Percentiles rank a stretch among this genome's conserved stretches.
Conservation (phyloP, 1,139 yeast genomes). For the Debaryomycetaceae sp. region DNA sequence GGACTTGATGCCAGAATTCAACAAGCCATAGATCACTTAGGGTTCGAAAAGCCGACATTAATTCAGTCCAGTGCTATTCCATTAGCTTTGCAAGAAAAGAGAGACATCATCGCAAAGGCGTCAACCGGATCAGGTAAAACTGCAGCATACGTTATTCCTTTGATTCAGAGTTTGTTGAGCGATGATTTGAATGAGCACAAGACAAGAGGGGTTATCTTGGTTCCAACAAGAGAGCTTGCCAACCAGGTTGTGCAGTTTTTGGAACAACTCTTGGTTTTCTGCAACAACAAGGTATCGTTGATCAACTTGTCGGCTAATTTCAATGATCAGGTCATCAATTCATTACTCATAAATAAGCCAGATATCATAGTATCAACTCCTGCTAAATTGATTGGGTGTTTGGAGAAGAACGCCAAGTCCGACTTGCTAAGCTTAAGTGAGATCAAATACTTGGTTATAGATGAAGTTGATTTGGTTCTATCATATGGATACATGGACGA, state of each 20-base stretch:
- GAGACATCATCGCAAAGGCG: slow-evolving; percentile 86
- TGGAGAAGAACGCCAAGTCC: slow-evolving; percentile 46
- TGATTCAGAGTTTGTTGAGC: slow-evolving; percentile 61
- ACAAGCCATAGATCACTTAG: slow-evolving; percentile 81
- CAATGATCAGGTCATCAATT: slow-evolving; percentile 67
- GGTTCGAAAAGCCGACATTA: slow-evolving; percentile 81
- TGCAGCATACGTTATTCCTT: slow-evolving; percentile 78
- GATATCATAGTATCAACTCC: slow-evolving; percentile 89
- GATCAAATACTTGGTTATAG: slow-evolving; percentile 75
- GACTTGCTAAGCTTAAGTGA: slow-evolving; percentile 45
- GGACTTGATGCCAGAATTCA: slow-evolving; percentile 74
- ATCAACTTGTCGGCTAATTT: slow-evolving; percentile 73
- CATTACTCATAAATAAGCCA: slow-evolving; percentile 71
- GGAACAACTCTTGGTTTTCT: slow-evolving; percentile 63
- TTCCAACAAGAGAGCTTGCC: slow-evolving; percentile 83
- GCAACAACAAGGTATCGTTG: slow-evolving; percentile 63
- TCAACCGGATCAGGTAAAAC: slow-evolving; percentile 92
- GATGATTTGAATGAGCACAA: slow-evolving; percentile 23
- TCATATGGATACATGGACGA: slow-evolving; percentile 93
- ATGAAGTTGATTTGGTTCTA: slow-evolving; percentile 90
- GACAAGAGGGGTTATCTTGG: slow-evolving; percentile 60
- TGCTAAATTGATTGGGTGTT: slow-evolving; percentile 60
- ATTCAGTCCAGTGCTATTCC: slow-evolving; percentile 93
- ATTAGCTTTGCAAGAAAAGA: slow-evolving; percentile 77
- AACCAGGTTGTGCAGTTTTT: slow-evolving; percentile 76